These are phyloP conservation scores for Phlegmacium glaucopus DNA, from an alignment of 768 basidiomycete genomes.

Conservation along the genomic window DNA sequence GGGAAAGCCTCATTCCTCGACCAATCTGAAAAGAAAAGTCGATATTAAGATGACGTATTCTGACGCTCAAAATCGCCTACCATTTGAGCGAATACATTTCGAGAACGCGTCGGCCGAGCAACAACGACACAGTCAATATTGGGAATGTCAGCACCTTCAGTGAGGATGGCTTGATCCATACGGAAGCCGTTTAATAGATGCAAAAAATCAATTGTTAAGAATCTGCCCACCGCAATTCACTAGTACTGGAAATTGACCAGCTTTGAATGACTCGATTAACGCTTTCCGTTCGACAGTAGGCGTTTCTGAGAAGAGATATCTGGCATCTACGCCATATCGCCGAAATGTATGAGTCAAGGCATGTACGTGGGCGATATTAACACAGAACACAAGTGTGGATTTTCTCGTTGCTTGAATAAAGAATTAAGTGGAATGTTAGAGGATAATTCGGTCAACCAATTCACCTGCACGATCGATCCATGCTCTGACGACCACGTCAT, in stretches of 20 bases:
- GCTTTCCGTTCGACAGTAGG: constrained; percentile 58
- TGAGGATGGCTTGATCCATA: constrained; percentile 64
- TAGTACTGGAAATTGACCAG: constrained; percentile 77
- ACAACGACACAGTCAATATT: constrained; percentile 90
- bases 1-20: constrained; percentile 85
- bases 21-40: constrained; percentile 59
- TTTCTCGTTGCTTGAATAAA: constrained; percentile 50
- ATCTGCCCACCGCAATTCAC: constrained; percentile 78
- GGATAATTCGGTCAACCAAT: constrained; percentile 14
- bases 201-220: background rate
- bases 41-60: background rate
- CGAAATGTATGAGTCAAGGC: constrained; percentile 73
- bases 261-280: constrained; percentile 64
- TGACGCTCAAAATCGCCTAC: constrained; percentile 33
- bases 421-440: background rate
- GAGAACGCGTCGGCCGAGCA: constrained; percentile 84
- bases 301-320: constrained; percentile 73
- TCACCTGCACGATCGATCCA: constrained; percentile 86
- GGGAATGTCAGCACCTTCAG: constrained; percentile 94
- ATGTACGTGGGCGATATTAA: constrained; percentile 77
- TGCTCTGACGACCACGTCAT: constrained; percentile 71
- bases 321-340: constrained; percentile 76
- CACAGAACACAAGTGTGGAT: constrained; percentile 92
- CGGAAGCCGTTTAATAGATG: background rate
- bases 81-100: constrained; percentile 92